phyloP scores from a whole-genome alignment of 169 alveolate species.

The Plasmodium malariae region DNA sequence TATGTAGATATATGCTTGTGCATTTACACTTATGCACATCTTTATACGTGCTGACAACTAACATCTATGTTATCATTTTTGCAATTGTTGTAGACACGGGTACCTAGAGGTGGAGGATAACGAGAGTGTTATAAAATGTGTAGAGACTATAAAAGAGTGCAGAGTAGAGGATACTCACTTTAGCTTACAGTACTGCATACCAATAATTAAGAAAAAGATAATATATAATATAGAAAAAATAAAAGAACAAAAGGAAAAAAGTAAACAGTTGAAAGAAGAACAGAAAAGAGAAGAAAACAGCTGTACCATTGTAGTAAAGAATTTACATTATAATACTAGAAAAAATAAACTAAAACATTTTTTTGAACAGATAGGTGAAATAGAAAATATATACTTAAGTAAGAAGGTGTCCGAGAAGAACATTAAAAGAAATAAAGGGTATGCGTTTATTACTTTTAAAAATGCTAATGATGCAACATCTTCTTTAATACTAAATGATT shows the following conservation, averaged over 20 bases:
- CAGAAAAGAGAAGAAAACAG: constrained; percentile 62
- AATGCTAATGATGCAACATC: constrained; percentile 73
- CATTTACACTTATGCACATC: neutral
- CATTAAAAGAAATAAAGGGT: constrained; percentile 78
- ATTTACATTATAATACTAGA: constrained; percentile 74
- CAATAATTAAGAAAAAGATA: constrained; percentile 77
- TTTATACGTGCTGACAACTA: constrained; percentile 3
- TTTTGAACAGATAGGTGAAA: constrained; percentile 70
- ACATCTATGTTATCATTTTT: neutral
- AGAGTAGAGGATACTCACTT: constrained; percentile 25
- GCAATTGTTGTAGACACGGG: constrained; percentile 74
- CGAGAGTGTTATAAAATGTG: constrained; percentile 77
- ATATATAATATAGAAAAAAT: constrained; percentile 81
- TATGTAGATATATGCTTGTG: no score
- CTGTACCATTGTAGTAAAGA: constrained; percentile 51
- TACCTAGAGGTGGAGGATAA: constrained; percentile 79
- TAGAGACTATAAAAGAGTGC: constrained; percentile 65
- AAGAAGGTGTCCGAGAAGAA: constrained; percentile 69
- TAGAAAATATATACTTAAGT: constrained; percentile 64
- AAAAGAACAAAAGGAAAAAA: constrained; percentile 62
- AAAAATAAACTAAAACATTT: constrained; percentile 32
- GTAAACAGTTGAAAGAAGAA: constrained; percentile 42
- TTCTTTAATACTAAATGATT: constrained; percentile 52
- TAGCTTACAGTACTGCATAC: constrained; percentile 68
- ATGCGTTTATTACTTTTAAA: constrained; percentile 76